Percentiles rank a stretch among this genome's conserved stretches.
phyloP scores from a whole-genome alignment of 768 basidiomycete species.

The Xerocomellus dryophilus region DNA sequence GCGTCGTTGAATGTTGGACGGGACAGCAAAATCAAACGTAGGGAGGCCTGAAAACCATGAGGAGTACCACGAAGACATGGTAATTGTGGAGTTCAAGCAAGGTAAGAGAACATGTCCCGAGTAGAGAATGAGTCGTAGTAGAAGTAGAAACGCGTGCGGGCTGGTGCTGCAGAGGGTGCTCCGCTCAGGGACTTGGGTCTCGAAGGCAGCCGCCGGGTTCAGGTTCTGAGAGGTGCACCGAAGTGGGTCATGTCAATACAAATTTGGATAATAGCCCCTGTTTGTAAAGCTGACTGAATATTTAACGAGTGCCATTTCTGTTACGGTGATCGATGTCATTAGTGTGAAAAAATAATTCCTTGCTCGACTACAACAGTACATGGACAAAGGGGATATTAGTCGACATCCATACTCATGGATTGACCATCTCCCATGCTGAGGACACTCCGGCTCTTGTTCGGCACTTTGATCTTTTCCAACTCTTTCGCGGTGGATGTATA shows the following conservation, averaged over 20 bases:
- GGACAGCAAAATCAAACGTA: slow-evolving; percentile 61
- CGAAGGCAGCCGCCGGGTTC: not conserved
- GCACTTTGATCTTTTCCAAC: slow-evolving; percentile 77
- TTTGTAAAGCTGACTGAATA: not conserved
- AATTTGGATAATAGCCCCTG: slow-evolving; percentile 24
- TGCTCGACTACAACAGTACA: not conserved
- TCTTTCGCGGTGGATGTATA: slow-evolving; percentile 45
- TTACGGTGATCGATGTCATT: not conserved
- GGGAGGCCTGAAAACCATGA: slow-evolving; percentile 57
- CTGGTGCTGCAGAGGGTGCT: slow-evolving; percentile 2
- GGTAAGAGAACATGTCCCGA: slow-evolving; percentile 16
- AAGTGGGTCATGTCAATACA: slow-evolving; percentile 7
- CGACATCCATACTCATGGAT: slow-evolving; percentile 89
- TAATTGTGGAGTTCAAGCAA: slow-evolving; percentile 12
- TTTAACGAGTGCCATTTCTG: not conserved
- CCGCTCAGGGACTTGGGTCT: slow-evolving; percentile 4
- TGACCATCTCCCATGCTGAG: slow-evolving; percentile 81
- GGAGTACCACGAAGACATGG: slow-evolving; percentile 55
- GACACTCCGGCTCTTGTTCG: slow-evolving; percentile 61
- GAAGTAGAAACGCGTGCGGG: not conserved
- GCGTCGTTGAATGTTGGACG: slow-evolving; percentile 75
- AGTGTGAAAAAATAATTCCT: not conserved
- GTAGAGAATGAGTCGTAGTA: not conserved
- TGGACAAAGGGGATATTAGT: slow-evolving; percentile 38
- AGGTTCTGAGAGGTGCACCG: not conserved